Percentiles rank a stretch among this genome's conserved stretches.
phyloP scores from a whole-genome alignment of 1,139 yeast species.

The Yamadazyma pseudoaaseri region DNA sequence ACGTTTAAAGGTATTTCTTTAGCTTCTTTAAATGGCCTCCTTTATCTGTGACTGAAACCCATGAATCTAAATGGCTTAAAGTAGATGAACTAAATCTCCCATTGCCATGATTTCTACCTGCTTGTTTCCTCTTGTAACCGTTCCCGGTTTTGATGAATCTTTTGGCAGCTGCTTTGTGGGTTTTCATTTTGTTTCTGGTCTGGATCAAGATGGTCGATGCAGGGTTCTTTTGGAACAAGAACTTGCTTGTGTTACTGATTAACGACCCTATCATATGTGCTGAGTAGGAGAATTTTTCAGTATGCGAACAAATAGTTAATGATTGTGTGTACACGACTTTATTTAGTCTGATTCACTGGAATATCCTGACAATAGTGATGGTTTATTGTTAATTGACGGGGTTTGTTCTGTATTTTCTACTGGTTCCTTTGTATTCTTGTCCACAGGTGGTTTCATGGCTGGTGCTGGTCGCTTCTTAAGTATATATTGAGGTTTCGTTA shows the following conservation, averaged over 20 bases:
- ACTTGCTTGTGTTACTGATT: constrained; percentile 15
- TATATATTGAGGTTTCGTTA: too few species aligned
- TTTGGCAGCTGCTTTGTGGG: constrained; percentile 78
- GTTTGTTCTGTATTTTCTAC: too few species aligned
- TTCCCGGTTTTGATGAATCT: constrained; percentile 72
- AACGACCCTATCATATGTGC: constrained; percentile 11
- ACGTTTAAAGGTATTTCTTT: constrained; percentile 12
- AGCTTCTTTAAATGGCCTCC: constrained; percentile 54
- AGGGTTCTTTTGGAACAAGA: constrained; percentile 21
- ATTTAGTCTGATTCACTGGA: constrained; percentile 12
- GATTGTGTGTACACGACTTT: constrained; percentile 7
- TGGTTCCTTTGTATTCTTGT: too few species aligned
- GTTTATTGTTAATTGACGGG: too few species aligned
- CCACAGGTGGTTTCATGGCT: too few species aligned
- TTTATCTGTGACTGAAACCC: constrained; percentile 52
- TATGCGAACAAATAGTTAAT: neutral
- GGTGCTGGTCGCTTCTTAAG: too few species aligned
- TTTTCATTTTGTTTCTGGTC: constrained; percentile 54
- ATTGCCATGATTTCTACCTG: constrained; percentile 92
- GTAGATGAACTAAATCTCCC: constrained; percentile 78
- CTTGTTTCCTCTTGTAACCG: constrained; percentile 57
- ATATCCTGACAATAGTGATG: constrained; percentile 6
- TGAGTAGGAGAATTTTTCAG: neutral
- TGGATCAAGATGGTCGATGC: constrained; percentile 27
- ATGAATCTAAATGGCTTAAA: constrained; percentile 63